phyloP scores from a whole-genome alignment of 371 early-diverging fungal species.

The Coemansia sp. region DNA sequence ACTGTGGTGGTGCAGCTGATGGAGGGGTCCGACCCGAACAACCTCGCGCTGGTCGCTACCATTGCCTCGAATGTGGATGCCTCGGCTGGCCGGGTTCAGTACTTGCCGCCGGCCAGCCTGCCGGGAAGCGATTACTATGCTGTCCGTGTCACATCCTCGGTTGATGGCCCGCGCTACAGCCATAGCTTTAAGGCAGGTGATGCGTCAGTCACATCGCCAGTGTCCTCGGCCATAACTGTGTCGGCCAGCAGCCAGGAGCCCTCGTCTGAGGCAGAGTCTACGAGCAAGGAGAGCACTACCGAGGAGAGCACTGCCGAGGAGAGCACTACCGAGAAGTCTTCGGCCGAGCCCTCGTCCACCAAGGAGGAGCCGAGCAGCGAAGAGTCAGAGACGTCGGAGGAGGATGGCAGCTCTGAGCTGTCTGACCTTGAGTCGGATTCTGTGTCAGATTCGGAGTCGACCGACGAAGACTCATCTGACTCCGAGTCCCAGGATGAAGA shows the following conservation, averaged over 20 bases:
- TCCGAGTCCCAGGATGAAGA: constrained; percentile 2
- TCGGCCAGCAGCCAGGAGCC: neutral
- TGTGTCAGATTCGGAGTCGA: neutral
- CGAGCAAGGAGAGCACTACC: neutral
- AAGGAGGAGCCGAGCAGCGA: neutral
- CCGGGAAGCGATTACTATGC: constrained; percentile 32
- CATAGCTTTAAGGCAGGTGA: constrained; percentile 37
- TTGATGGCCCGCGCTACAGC: constrained; percentile 47
- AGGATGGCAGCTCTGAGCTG: neutral
- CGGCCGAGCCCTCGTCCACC: neutral
- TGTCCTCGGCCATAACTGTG: constrained; percentile 6
- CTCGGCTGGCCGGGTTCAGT: constrained; percentile 26
- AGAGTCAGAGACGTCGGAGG: neutral
- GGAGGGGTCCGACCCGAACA: constrained; percentile 44
- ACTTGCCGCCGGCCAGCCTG: constrained; percentile 28
- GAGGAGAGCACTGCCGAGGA: neutral
- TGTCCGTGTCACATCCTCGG: constrained; percentile 35
- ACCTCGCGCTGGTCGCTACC: constrained; percentile 24
- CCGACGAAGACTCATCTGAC: constrained; percentile 7
- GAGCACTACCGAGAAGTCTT: neutral
- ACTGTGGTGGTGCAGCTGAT: constrained; percentile 46
- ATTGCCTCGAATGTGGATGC: constrained; percentile 26
- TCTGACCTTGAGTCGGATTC: neutral
- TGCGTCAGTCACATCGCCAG: constrained; percentile 10
- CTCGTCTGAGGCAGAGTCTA: neutral